Evolutionary conservation across 257 asterid species (phyloP).

Genomic region (Rubia yunnanensis): DNA sequence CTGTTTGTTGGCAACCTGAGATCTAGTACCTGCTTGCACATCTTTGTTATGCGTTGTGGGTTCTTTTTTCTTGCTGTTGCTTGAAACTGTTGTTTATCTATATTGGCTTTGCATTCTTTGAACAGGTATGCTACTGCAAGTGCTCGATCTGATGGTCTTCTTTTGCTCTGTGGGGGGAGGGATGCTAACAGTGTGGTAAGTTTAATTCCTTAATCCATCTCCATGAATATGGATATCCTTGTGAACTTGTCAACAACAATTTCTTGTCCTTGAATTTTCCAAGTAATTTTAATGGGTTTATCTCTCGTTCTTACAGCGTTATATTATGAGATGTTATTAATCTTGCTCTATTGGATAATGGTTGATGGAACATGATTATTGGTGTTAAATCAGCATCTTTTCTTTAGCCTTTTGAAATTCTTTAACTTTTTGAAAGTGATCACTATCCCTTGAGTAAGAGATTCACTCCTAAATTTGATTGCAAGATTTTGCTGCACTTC

Average conservation of each 20-base stretch:
- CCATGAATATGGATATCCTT: not conserved
- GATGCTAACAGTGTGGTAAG: conserved; percentile 97
- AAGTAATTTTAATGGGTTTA: not conserved
- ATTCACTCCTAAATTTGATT: not conserved
- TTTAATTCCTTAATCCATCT: conserved; percentile 11
- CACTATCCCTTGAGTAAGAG: not conserved
- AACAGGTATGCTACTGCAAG: conserved; percentile 98
- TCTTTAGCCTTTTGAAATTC: not conserved
- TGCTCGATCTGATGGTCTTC: conserved; percentile 99
- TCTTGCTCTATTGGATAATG: not conserved
- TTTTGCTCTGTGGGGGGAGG: conserved; percentile 99
- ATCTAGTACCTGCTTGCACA: not conserved
- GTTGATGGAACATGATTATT: not conserved
- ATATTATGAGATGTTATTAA: not conserved
- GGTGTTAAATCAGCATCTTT: not conserved
- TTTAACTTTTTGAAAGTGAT: not conserved
- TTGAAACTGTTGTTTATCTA: conserved; percentile 5
- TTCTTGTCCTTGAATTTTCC: not conserved
- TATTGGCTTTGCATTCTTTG: conserved; percentile 17
- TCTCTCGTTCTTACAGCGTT: not conserved
- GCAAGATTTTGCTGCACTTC: not conserved
- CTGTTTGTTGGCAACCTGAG: not conserved
- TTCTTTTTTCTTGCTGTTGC: conserved; percentile 4
- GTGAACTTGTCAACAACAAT: not conserved
- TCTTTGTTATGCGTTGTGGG: not conserved